Conservation (phyloP, 306 rosid species). For the Castanea sativa region DNA sequence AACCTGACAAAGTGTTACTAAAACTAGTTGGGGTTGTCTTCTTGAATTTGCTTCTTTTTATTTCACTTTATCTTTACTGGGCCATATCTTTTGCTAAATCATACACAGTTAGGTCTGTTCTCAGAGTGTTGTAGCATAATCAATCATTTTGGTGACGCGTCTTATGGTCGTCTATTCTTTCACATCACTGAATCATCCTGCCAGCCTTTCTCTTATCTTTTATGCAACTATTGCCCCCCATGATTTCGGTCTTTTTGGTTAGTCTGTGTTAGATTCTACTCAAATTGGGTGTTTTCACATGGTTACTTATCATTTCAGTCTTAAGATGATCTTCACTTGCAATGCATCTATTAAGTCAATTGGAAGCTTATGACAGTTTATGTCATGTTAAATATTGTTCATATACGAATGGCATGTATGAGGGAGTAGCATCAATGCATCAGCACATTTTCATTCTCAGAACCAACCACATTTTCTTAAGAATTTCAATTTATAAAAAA, state of each 20-base stretch:
- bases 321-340: neutral
- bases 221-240: neutral
- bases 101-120: neutral
- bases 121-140: neutral
- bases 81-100: neutral
- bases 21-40: neutral
- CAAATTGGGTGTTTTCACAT: neutral
- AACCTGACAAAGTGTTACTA: neutral
- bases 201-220: neutral
- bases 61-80: neutral
- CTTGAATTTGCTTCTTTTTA: neutral
- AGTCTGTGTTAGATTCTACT: neutral
- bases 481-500: neutral
- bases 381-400: neutral
- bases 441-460: neutral
- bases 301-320: neutral
- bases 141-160: neutral
- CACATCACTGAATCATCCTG: neutral
- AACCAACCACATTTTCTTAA: neutral
- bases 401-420: neutral
- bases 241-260: neutral
- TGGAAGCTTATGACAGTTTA: neutral
- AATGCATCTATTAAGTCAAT: neutral
- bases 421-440: neutral
- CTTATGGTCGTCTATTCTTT: neutral